These are phyloP conservation scores for Trametes cubensis DNA, from an alignment of 768 basidiomycete genomes.

Conservation along the genomic window DNA sequence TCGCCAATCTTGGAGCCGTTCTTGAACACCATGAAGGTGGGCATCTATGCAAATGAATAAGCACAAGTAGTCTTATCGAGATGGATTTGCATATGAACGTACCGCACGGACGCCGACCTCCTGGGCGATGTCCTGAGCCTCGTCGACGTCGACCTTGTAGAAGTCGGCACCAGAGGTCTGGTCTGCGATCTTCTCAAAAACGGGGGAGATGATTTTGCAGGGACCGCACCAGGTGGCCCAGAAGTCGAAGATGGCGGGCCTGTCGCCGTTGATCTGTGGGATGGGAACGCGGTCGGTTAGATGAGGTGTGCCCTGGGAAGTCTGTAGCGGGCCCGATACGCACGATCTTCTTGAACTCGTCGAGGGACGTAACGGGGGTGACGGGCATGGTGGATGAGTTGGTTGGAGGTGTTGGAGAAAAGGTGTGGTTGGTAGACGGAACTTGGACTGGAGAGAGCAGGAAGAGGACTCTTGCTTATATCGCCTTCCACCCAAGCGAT, in stretches of 20 bases:
- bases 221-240: conserved; percentile 82
- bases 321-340: conserved; percentile 28
- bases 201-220: conserved; percentile 65
- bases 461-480: conserved; percentile 6
- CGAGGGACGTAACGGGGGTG: conserved; percentile 23
- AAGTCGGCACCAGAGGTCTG: conserved; percentile 48
- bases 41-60: conserved; percentile 37
- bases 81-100: conserved; percentile 30
- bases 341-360: conserved; percentile 42
- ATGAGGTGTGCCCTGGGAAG: background rate
- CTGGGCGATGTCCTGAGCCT: conserved; percentile 50
- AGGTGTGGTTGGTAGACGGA: background rate
- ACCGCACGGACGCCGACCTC: conserved; percentile 68
- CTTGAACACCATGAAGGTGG: conserved; percentile 45
- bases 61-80: no score
- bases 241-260: conserved; percentile 64
- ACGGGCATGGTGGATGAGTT: conserved; percentile 24
- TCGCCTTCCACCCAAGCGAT: conserved; percentile 6
- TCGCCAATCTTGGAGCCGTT: conserved; percentile 39
- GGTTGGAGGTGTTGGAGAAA: background rate
- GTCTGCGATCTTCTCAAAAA: conserved; percentile 60
- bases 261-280: conserved; percentile 48
- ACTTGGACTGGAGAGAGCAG: background rate
- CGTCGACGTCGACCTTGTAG: conserved; percentile 78
- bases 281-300: conserved; percentile 3